phyloP scores from a whole-genome alignment of 345 rosid species.

The Euphorbia pulcherrima region DNA sequence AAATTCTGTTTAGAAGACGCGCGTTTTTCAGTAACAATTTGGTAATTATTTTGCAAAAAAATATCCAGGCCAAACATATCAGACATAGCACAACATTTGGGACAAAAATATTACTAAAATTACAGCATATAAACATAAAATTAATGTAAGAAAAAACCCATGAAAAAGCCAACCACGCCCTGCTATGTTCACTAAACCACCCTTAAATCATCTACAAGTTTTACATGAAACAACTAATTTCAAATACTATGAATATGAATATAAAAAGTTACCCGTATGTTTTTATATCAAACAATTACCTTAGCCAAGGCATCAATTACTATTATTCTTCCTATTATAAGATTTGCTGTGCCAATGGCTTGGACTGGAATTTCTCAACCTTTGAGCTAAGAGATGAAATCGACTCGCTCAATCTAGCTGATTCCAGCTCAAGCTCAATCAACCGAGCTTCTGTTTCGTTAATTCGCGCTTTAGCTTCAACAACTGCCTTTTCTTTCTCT shows the following conservation, averaged over 20 bases:
- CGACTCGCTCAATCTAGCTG: conserved; percentile 32
- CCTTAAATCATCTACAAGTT: background rate
- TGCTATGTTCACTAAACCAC: background rate
- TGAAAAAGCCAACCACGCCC: background rate
- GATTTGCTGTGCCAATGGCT: conserved; percentile 47
- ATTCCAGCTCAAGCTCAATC: conserved; percentile 44
- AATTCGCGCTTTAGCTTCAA: conserved; percentile 28
- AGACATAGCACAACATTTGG: too few species aligned
- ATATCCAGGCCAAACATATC: too few species aligned
- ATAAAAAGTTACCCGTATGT: background rate
- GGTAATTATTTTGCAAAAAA: too few species aligned
- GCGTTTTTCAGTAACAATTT: too few species aligned
- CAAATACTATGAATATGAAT: background rate
- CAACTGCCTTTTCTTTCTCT: conserved; percentile 46
- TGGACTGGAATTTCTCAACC: conserved; percentile 48
- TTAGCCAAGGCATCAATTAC: background rate
- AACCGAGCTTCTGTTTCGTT: conserved; percentile 34
- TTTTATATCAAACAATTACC: conserved; percentile 14
- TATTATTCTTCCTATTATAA: conserved; percentile 26
- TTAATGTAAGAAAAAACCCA: background rate
- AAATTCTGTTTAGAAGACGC: too few species aligned
- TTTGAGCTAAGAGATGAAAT: conserved; percentile 31
- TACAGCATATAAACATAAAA: background rate
- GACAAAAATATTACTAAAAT: too few species aligned
- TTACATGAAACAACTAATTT: background rate